Base-by-base conservation (phyloP, 1,139 yeast genomes). In the Hanseniaspora uvarum region DNA sequence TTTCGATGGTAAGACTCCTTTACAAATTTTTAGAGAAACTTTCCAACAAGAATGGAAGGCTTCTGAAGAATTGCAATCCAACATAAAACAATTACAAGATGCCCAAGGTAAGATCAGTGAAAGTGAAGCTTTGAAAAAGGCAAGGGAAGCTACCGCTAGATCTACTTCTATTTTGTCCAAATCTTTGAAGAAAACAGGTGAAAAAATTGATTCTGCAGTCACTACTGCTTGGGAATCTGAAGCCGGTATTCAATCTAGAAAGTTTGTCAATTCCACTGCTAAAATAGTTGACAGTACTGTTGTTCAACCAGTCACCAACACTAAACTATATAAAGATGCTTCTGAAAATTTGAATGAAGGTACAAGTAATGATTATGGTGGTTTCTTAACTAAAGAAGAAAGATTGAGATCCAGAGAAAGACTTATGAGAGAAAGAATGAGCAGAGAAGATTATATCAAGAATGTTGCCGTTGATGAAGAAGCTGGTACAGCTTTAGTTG, bases 201-300 rank as follows among this genome's bases (percentile, higher is more conserved):
- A 85, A 63, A 94, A 83, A 36, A 87, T 92, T 31, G 98, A 96
- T 55, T 83, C 78, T 55, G 94, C 81, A 46, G 98, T 96, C 3
- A 76, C 78, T 46, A 83, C 83, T 58, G 96, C 97, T 0, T 94
- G 99, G 99, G 96, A 94, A 58, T 87, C 96, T 1, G 88, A 92
- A 34, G 86, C 92, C 48, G 92, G 95, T 59, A 82, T 83, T 68
- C 85, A 83, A 52, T 92, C 95, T 18, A 79, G 98, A 65, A 76
- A 80, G 43, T 87, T 88, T 0, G 94, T 88, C 14, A 77, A 77
- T 59, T 78, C 78, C 54, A 81, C 96, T 11, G 96, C 94, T 1
- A 87, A 86, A 55, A 81, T 75, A 19, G 81, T 87, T 23, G 76
- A 75, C 51, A 95, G 87, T 66, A 83, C 83, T 63, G 92, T 86